phyloP scores from a whole-genome alignment of 1,284 basidiomycete genomes.

The Earliella scabrosa region DNA sequence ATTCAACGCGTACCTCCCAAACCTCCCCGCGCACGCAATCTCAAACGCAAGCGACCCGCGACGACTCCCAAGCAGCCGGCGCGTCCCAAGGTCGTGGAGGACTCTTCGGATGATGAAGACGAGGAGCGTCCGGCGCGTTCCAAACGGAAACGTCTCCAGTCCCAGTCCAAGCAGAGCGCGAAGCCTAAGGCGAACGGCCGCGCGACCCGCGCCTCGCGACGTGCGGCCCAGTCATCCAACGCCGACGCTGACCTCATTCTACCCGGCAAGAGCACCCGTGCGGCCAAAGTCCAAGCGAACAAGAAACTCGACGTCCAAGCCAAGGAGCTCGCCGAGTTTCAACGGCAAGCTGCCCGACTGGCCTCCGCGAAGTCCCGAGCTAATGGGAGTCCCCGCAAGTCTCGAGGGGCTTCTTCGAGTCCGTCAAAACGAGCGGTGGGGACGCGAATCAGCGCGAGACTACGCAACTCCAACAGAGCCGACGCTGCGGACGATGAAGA shows the following conservation, averaged over 20 bases:
- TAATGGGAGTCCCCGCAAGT: constrained; percentile 19
- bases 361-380: neutral
- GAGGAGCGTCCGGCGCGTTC: constrained; percentile 28
- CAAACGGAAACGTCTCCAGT: constrained; percentile 32
- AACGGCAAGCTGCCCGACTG: constrained; percentile 47
- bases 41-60: constrained; percentile 60
- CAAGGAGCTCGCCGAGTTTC: constrained; percentile 65
- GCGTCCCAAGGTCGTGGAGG: constrained; percentile 17
- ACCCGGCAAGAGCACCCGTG: constrained; percentile 50
- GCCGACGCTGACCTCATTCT: constrained; percentile 29
- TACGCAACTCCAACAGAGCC: constrained; percentile 48
- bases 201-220: constrained; percentile 26
- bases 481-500: constrained; percentile 41
- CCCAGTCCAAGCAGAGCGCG: constrained; percentile 1
- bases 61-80: constrained; percentile 20
- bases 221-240: constrained; percentile 31
- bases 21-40: constrained; percentile 42
- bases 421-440: constrained; percentile 46
- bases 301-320: constrained; percentile 69
- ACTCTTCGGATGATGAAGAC: constrained; percentile 20
- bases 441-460: constrained; percentile 66
- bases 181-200: constrained; percentile 16
- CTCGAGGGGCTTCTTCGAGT: constrained; percentile 12
- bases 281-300: constrained; percentile 74
- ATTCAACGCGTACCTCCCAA: constrained; percentile 75